Base-by-base conservation (phyloP, 306 rosid species). In the Sindora glabra region DNA sequence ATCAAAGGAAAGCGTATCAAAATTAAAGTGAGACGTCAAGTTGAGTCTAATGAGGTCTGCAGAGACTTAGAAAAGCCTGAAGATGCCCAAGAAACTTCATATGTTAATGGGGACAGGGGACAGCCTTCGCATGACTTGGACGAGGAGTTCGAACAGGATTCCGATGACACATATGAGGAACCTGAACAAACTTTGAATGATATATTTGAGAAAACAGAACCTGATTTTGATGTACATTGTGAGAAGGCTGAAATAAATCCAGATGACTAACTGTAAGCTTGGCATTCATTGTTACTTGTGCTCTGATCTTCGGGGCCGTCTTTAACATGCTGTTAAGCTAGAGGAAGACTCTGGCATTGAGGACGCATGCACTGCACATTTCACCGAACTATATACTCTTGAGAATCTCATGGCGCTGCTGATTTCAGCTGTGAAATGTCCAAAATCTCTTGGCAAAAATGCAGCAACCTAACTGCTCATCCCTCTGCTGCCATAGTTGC, bases 1-100 rank as follows among this genome's bases (percentile, higher is more conserved):
- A 58, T 82, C 60, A 84, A 61, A 64, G 95, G 99, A 56, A 89
- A 72, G 52, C 99, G 96, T 3, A 55, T 89, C 53, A 86, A 23
- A 60, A 57, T 92, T 34, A 78, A 40, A 64, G 48, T 75, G 10
- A 78, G 60, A 29, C 40, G 65, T 71, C 71, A 29, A 23, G 11
- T 23, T 14, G 38, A 62, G 23, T 10, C 49, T 19, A 26, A 50
- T 48, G 55, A 26, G 27, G 41, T 46, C 33, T 64, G 70, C 30
- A 39, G 52, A 52, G 69, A 60, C 52, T 41, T 14, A 7, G 46
- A 47, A 23, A 52, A 46, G 25, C 59, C 2, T 9, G 47, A 42
- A 59, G 55, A 34, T 39, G 39, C 44, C 54, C 68, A 74, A 69
- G 40, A 46, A 13, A 23, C 15, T 65, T 62, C 59, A 10, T 45